Percentiles rank a stretch among this genome's conserved stretches.
phyloP scores from a whole-genome alignment of 129 eudicot species.

The Scalesia atractyloides region DNA sequence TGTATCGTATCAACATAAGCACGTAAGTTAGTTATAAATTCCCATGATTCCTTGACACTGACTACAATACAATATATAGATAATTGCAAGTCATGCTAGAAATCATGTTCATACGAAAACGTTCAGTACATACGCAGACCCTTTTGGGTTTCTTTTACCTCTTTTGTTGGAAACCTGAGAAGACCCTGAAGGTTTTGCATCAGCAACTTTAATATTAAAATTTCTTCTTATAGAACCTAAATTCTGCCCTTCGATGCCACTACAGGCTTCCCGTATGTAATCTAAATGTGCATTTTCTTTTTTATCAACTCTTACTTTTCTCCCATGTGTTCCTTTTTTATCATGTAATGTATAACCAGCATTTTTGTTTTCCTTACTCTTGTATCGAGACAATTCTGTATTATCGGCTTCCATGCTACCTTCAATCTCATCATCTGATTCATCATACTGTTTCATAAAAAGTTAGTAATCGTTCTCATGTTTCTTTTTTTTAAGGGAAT shows the following conservation, averaged over 20 bases:
- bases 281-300: constrained; percentile 49
- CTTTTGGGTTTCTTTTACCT: neutral
- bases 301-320: constrained; percentile 49
- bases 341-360: constrained; percentile 38
- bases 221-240: constrained; percentile 47
- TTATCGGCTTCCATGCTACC: constrained; percentile 86
- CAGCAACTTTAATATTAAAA: constrained; percentile 45
- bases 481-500: neutral
- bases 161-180: too few species aligned
- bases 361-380: constrained; percentile 39
- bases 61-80: neutral
- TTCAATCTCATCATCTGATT: constrained; percentile 64
- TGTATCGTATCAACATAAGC: constrained; percentile 5
- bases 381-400: constrained; percentile 52
- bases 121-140: neutral
- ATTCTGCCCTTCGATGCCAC: constrained; percentile 83
- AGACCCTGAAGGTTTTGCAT: constrained; percentile 25
- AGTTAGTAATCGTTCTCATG: constrained; percentile 21
- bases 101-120: neutral
- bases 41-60: constrained; percentile 2
- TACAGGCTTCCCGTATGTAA: constrained; percentile 80
- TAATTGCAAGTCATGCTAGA: neutral
- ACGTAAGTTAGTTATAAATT: constrained; percentile 7
- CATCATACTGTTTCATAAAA: constrained; percentile 40
- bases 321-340: constrained; percentile 43